phyloP scores from a whole-genome alignment of 805 yeast species.

The Barnettozyma populi region DNA sequence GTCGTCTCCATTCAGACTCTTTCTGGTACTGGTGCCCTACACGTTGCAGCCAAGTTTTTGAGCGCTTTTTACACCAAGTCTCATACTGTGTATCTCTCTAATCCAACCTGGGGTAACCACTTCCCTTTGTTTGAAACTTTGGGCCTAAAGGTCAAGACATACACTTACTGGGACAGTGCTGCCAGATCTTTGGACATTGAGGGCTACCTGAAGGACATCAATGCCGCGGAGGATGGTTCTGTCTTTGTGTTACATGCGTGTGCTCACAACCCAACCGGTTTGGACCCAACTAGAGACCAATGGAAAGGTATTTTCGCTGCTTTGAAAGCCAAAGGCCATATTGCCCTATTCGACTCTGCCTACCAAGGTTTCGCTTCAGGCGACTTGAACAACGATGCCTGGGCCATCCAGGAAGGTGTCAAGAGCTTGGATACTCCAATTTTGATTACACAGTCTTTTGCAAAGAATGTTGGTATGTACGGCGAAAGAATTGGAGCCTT shows the following conservation, averaged over 20 bases:
- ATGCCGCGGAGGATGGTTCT: constrained; percentile 68
- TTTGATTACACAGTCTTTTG: constrained; percentile 88
- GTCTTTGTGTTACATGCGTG: constrained; percentile 86
- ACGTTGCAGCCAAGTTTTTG: constrained; percentile 63
- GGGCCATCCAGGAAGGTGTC: constrained; percentile 62
- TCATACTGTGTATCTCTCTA: constrained; percentile 60
- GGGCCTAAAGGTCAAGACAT: constrained; percentile 61
- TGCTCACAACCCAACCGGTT: constrained; percentile 97
- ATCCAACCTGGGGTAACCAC: constrained; percentile 99
- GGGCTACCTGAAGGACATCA: constrained; percentile 60
- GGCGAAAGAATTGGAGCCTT: constrained; percentile 97
- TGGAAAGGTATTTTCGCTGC: constrained; percentile 70
- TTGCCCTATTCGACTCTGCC: constrained; percentile 88
- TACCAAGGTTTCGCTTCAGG: constrained; percentile 98
- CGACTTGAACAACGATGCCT: constrained; percentile 74
- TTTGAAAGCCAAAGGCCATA: constrained; percentile 55
- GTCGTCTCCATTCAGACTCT: constrained; percentile 68
- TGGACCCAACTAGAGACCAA: constrained; percentile 81
- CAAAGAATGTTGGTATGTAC: constrained; percentile 94
- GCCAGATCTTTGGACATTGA: constrained; percentile 67
- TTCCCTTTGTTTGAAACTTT: constrained; percentile 68
- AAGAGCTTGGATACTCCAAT: constrained; percentile 47
- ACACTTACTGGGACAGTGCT: constrained; percentile 81
- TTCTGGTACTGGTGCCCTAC: constrained; percentile 90
- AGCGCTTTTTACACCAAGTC: constrained; percentile 30